Evolutionary conservation across 2,329 filamentous ascomycete species (phyloP), one percentile per base, ranked within the genome.

Genomic region (Penicillium decumbens): DNA sequence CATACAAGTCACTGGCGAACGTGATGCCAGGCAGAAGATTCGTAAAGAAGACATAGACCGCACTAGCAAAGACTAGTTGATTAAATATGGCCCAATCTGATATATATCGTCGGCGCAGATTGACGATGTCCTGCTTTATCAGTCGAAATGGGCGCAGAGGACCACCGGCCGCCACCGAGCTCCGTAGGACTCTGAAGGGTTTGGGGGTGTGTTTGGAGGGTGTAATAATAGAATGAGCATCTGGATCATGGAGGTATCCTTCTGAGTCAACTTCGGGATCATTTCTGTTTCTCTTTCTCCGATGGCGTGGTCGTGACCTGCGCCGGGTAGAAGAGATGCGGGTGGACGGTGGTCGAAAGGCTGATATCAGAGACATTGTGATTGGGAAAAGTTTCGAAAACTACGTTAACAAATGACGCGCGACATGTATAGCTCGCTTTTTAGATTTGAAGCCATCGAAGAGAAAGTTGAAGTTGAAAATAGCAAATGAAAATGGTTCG

Each of bases 1-100:
- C 77, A 60, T 82, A 83, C 49, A 85, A 65, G 62, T 85, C 83
- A 62, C 79, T 82, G 0, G 82, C 82, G 66, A 85, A 85, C 0
- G 82, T 85, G 59, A 85, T 84, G 1, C 83, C 82, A 0, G 83
- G 83, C 9, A 86, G 66, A 5, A 85, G 72, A 61, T 85, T 85
- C 25, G 81, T 84, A 62, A 85, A 85, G 71, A 84, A 85, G 51
- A 85, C 76, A 65, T 83, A 84, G 27, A 85, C 76, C 1, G 82
- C 78, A 59, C 80, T 83, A 23, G 82, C 82, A 45, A 85, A 68
- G 6, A 85, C 71, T 33, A 84, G 69, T 59, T 85, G 83, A 59
- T 85, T 85, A 65, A 86, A 85, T 20, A 77, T 56, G 4, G 67
- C 72, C 79, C 79, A 81, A 57, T 81, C 79, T 1, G 78, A 80